Evolutionary conservation across 345 rosid genomes (phyloP), one percentile per base, ranked within the genome.

Genomic region (Sapria himalayana): DNA sequence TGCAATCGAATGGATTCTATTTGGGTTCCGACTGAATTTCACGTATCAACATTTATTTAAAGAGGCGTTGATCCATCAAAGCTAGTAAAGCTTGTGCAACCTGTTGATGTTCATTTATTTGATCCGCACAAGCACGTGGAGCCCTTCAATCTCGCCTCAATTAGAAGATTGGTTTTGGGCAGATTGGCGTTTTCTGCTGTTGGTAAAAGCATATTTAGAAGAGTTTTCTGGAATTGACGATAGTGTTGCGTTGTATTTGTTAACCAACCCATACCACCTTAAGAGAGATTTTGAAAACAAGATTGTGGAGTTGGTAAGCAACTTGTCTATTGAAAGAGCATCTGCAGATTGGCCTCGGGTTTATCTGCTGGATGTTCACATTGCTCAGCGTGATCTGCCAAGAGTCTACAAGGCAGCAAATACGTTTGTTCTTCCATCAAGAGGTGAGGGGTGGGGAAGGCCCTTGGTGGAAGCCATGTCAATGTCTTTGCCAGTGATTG

Each of bases 361-460:
- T 7, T 63, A 61, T 50, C 78, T 77, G 43, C 65, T 85, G 32
- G 78, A 69, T 25, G 45, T 51, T 4, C 91, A 80, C 63, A 63
- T 85, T 39, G 70, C 85, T 49, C 85, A 80, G 17, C 49, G 55
- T 29, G 85, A 80, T 66, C 59, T 76, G 52, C 93, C 96, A 2
- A 58, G 59, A 44, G 8, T 76, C 43, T 85, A 72, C 41, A 76
- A 72, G 62, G 82, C 93, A 3, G 93, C 76, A 20, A 60, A 66
- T 69, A 78, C 82, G 9, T 85, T 76, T 66, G 82, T 72, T 50
- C 66, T 76, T 45, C 66, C 93, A 17, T 76, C 85, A 3, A 76
- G 96, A 58, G 96, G 93, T 12, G 93, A 85, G 63, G 91, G 91
- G 2, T 84, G 92, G 85, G 91, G 80, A 24, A 58, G 91, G 46